Conservation (phyloP, 2,329 filamentous ascomycete species). For the Epichloe hybrida region DNA sequence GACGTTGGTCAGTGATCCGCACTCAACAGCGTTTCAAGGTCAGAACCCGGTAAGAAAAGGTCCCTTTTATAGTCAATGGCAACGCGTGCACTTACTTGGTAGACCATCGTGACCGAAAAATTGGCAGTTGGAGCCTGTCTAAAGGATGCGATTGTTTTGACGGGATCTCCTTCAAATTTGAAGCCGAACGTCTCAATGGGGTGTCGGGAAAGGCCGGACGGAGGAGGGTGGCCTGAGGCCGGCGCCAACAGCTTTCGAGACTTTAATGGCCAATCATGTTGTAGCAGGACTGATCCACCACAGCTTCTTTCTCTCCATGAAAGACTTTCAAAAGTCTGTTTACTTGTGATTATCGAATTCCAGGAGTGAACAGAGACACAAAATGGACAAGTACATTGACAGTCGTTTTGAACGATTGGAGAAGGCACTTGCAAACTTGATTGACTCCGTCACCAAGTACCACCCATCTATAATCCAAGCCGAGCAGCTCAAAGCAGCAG, state of each 20-base stretch:
- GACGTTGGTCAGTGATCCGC: conserved; percentile 18
- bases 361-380: not conserved
- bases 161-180: conserved; percentile 7
- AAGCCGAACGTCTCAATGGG: conserved; percentile 14
- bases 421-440: conserved; percentile 51
- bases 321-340: not conserved
- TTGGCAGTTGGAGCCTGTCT: conserved; percentile 16
- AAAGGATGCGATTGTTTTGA: conserved; percentile 23
- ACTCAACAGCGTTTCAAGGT: not conserved
- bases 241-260: conserved; percentile 2
- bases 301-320: not conserved
- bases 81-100: conserved; percentile 19
- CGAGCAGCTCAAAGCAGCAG: conserved; percentile 55
- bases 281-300: conserved; percentile 7
- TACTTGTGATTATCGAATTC: not conserved
- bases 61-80: not conserved
- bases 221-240: conserved; percentile 18
- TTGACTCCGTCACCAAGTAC: conserved; percentile 72
- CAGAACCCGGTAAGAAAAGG: not conserved
- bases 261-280: conserved; percentile 7
- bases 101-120: conserved; percentile 25
- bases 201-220: conserved; percentile 21
- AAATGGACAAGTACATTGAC: conserved; percentile 51
- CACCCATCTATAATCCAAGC: conserved; percentile 58
- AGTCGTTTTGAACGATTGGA: conserved; percentile 52